Evolutionary conservation across 331 rosid genomes (phyloP).

Genomic region (Malus hybrid): DNA sequence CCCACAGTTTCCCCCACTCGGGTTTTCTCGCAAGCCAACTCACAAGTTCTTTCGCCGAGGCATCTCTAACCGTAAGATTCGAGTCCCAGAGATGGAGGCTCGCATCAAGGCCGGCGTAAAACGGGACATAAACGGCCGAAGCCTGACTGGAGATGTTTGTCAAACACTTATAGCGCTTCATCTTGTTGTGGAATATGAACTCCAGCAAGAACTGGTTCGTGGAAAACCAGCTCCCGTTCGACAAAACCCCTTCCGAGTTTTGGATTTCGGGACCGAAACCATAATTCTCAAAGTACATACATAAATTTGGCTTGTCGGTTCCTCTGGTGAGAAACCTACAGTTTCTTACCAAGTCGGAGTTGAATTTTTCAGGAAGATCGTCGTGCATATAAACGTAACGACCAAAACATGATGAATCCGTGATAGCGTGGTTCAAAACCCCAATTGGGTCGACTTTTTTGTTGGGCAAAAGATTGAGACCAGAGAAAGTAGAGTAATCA

Average conservation of each 20-base stretch:
- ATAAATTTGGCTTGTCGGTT: constrained; percentile 52
- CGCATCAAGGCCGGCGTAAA: constrained; percentile 74
- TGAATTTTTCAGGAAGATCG: constrained; percentile 53
- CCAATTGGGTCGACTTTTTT: neutral
- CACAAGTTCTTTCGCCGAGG: constrained; percentile 47
- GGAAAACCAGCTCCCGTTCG: constrained; percentile 45
- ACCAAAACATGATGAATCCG: constrained; percentile 55
- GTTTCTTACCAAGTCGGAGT: constrained; percentile 34
- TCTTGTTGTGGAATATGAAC: constrained; percentile 69
- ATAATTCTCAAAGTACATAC: constrained; percentile 48
- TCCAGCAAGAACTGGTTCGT: constrained; percentile 81
- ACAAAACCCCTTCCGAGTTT: constrained; percentile 26
- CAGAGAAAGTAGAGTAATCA: constrained; percentile 38
- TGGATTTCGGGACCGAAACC: constrained; percentile 57
- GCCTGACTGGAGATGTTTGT: constrained; percentile 53
- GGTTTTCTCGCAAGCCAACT: constrained; percentile 30
- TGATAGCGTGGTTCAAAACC: neutral
- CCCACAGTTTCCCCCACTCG: constrained; percentile 67
- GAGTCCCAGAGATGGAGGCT: constrained; percentile 64
- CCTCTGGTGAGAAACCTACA: constrained; percentile 63
- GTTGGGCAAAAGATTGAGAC: constrained; percentile 14
- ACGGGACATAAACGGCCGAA: constrained; percentile 69
- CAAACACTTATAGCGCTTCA: constrained; percentile 56
- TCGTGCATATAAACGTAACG: constrained; percentile 55
- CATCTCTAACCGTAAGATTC: constrained; percentile 50